Base-by-base conservation (phyloP, 805 yeast species). In the Yarrowia sp. region DNA sequence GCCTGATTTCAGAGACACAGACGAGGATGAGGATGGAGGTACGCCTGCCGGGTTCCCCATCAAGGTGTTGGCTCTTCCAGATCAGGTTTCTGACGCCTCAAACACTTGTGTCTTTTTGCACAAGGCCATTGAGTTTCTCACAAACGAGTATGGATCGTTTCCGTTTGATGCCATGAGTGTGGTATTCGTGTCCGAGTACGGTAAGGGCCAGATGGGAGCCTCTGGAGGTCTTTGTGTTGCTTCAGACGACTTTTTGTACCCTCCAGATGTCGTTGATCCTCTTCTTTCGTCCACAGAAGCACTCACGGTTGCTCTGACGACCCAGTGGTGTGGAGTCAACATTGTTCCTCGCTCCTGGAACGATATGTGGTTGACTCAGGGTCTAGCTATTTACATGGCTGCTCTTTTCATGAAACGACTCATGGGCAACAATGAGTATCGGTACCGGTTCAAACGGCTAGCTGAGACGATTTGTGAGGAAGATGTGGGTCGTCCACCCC, bases 281-380 rank as follows among this genome's bases (percentile, higher is more conserved):
- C 79, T 90, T 64, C 86, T 88, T 69, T 71, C 83, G 0, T 82
- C 85, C 1, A 89, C 97, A 0, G 91, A 89, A 67, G 73, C 78
- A 0, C 74, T 95, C 3, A 81, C 93, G 0, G 83, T 85, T 65
- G 86, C 90, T 0, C 75, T 95, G 18, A 88, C 98, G 0, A 83
- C 85, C 4, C 99, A 95, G 74, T 95, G 98, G 96, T 84, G 96
- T 0, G 97, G 98, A 15, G 87, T 95, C 39, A 90, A 90, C 73
- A 90, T 95, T 17, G 87, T 91, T 2, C 97, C 98, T 0, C 82
- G 82, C 64, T 82, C 86, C 0, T 83, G 86, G 73, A 85, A 89
- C 69, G 97, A 95, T 74, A 69, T 90, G 7, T 95, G 99, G 99
- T 84, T 93, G 68, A 88, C 92, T 1, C 76, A 89, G 33, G 99